Evolutionary conservation across 805 yeast species (phyloP).

Genomic region (Candida taoyuanica): DNA sequence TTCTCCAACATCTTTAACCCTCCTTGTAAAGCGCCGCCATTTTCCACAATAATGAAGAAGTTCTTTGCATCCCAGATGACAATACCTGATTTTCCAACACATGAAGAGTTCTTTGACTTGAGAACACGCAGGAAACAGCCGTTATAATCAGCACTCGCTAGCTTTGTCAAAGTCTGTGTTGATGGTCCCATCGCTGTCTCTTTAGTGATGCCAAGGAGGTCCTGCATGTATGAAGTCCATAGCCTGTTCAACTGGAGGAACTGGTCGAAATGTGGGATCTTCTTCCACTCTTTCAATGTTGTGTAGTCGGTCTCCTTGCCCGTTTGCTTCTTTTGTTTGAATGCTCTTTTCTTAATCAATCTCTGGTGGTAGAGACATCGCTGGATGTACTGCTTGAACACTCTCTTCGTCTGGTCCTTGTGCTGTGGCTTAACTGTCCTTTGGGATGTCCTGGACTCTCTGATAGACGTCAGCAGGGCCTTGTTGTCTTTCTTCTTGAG

Average conservation of each 20-base stretch:
- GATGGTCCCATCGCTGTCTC: slow-evolving; percentile 21
- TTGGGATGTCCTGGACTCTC: slow-evolving; percentile 10
- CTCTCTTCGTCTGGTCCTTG: slow-evolving; percentile 27
- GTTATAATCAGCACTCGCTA: slow-evolving; percentile 75
- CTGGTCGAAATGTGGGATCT: slow-evolving; percentile 40
- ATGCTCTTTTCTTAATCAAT: slow-evolving; percentile 26
- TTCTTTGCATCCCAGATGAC: slow-evolving; percentile 82
- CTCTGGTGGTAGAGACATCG: slow-evolving; percentile 21
- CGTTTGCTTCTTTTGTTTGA: not conserved
- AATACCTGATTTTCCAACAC: slow-evolving; percentile 66
- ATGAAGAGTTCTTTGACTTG: slow-evolving; percentile 49
- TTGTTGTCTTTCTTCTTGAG: slow-evolving; percentile 18
- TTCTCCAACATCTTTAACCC: slow-evolving; percentile 67
- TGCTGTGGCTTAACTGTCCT: slow-evolving; percentile 18
- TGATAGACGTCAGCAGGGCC: slow-evolving; percentile 14
- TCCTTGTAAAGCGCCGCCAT: slow-evolving; percentile 38
- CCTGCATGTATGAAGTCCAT: slow-evolving; percentile 70
- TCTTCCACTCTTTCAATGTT: slow-evolving; percentile 19
- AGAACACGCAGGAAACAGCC: slow-evolving; percentile 65
- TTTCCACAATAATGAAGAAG: slow-evolving; percentile 56
- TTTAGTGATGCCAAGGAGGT: slow-evolving; percentile 40
- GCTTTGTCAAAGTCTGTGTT: slow-evolving; percentile 41
- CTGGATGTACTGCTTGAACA: slow-evolving; percentile 27
- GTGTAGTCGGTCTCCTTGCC: slow-evolving; percentile 9
- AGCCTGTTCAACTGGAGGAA: slow-evolving; percentile 53